Evolutionary conservation across 768 basidiomycete species (phyloP).

Genomic region (Boletus coccyginus): DNA sequence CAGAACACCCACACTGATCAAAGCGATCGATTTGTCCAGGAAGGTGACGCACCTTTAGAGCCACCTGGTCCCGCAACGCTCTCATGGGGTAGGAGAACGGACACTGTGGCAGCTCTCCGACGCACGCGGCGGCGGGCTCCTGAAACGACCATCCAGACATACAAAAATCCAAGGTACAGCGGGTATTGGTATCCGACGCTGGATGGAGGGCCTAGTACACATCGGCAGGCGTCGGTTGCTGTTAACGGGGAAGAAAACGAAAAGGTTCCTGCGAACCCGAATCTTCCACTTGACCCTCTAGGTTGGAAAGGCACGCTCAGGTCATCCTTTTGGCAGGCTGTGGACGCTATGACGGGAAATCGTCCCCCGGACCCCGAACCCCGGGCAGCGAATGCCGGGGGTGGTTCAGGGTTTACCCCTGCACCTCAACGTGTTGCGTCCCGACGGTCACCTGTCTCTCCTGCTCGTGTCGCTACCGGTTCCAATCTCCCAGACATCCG

Average conservation of each 20-base stretch:
- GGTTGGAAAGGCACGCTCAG: conserved; percentile 44
- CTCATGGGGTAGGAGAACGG: conserved; percentile 29
- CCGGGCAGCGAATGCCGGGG: not conserved
- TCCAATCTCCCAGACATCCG: not conserved
- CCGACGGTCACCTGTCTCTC: conserved; percentile 11
- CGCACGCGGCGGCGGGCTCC: conserved; percentile 8
- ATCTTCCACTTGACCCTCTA: conserved; percentile 14
- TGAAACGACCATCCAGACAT: conserved; percentile 1
- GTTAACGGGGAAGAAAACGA: not conserved
- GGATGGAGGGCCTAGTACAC: not conserved
- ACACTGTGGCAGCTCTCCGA: conserved; percentile 24
- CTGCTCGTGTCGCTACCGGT: not conserved
- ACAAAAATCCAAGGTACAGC: conserved; percentile 11
- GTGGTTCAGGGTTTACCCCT: conserved; percentile 21
- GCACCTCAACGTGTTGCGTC: conserved; percentile 17
- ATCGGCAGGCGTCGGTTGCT: not conserved
- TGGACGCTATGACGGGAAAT: conserved; percentile 49
- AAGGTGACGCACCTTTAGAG: conserved; percentile 7
- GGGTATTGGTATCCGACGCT: conserved; percentile 9
- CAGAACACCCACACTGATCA: not conserved
- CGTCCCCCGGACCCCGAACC: conserved; percentile 22
- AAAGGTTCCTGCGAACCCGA: not conserved
- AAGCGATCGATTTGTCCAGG: not conserved
- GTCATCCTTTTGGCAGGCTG: conserved; percentile 45
- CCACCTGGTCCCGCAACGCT: conserved; percentile 22